Evolutionary conservation across 805 yeast genomes (phyloP).

Genomic region (Monosporozyma aerobia): DNA sequence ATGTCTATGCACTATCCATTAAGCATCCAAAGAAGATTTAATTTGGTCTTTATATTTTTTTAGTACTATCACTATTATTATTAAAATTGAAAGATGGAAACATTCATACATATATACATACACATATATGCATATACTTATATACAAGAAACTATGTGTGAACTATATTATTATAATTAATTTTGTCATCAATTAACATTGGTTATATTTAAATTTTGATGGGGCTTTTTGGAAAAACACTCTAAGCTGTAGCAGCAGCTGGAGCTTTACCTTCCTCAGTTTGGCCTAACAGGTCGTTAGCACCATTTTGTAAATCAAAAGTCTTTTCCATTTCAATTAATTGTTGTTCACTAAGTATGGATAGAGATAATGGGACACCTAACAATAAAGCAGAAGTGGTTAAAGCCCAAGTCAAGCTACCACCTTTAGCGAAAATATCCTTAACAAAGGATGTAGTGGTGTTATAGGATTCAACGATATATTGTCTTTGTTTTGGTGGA

Average conservation of each 20-base stretch:
- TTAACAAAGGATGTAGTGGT: conserved; percentile 34
- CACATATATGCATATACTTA: conserved; percentile 1
- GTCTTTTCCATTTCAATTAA: conserved; percentile 90
- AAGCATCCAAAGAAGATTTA: conserved; percentile 58
- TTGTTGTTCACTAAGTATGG: conserved; percentile 88
- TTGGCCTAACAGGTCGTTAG: conserved; percentile 64
- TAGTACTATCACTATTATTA: not conserved
- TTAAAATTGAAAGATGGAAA: not conserved
- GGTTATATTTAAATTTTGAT: not conserved
- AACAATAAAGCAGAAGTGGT: conserved; percentile 76
- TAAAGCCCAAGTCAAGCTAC: conserved; percentile 73
- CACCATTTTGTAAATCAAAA: conserved; percentile 70
- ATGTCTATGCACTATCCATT: conserved; percentile 77
- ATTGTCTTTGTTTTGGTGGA: conserved; percentile 75
- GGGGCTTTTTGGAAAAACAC: conserved; percentile 1
- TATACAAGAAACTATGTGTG: conserved; percentile 1
- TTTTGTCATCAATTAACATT: not conserved
- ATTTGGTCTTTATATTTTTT: not conserved
- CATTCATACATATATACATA: not conserved
- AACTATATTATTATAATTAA: not conserved
- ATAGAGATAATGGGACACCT: conserved; percentile 87
- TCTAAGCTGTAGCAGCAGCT: conserved; percentile 8
- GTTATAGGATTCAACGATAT: conserved; percentile 29
- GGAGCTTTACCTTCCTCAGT: conserved; percentile 41
- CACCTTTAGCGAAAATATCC: conserved; percentile 49